phyloP scores from a whole-genome alignment of 495 filamentous ascomycete species.

The Tuber brumale region DNA sequence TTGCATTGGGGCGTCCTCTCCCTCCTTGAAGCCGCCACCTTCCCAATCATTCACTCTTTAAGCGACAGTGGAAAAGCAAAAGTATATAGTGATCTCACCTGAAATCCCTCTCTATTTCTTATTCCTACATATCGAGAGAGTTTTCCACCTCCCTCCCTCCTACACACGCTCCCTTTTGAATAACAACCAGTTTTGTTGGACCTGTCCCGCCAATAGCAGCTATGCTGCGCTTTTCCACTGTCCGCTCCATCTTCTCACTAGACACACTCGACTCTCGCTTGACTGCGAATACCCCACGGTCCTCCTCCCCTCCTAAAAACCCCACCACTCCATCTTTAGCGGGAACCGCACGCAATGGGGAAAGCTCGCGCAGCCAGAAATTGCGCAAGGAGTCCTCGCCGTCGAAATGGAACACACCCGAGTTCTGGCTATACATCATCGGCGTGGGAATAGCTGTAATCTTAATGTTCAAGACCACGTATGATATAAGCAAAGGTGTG shows the following conservation, averaged over 20 bases:
- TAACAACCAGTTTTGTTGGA: background rate
- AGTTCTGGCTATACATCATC: constrained; percentile 78
- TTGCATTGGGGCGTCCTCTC: background rate
- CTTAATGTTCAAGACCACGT: constrained; percentile 82
- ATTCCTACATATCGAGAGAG: background rate
- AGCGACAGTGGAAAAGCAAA: background rate
- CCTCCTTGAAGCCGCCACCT: constrained; percentile 1
- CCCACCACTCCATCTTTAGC: constrained; percentile 33
- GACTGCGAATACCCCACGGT: constrained; percentile 48
- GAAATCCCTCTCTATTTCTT: background rate
- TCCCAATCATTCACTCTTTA: background rate
- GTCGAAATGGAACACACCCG: constrained; percentile 75
- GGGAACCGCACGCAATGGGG: constrained; percentile 31
- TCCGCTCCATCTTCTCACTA: constrained; percentile 65
- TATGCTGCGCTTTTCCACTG: constrained; percentile 46
- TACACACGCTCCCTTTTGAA: background rate
- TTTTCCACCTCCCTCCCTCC: background rate
- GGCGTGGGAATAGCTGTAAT: constrained; percentile 63
- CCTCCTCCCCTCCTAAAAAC: constrained; percentile 56
- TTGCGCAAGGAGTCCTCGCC: constrained; percentile 47
- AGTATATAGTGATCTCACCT: background rate
- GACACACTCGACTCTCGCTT: constrained; percentile 93
- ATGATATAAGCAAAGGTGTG: constrained; percentile 80
- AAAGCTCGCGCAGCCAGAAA: constrained; percentile 46
- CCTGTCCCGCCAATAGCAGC: constrained; percentile 7